phyloP scores from a whole-genome alignment of 768 basidiomycete genomes.

The Coprinopsis cinerea region DNA sequence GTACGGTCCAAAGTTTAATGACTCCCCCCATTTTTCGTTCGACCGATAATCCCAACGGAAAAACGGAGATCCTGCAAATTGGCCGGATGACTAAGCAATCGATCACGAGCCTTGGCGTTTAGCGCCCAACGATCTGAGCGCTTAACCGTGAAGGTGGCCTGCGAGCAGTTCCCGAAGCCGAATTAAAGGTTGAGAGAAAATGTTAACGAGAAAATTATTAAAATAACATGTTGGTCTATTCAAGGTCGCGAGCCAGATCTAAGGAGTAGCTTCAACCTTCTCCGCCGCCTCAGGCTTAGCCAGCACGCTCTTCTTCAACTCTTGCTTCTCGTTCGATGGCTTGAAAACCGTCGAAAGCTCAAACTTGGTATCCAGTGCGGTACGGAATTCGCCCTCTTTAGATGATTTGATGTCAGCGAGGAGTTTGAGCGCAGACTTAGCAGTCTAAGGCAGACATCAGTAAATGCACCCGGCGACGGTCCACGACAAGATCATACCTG shows the following conservation, averaged over 20 bases:
- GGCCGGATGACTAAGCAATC: background rate
- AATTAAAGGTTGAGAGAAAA: too few species aligned
- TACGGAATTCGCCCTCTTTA: constrained; percentile 56
- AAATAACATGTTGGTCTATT: too few species aligned
- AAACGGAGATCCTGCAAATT: background rate
- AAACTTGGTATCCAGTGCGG: constrained; percentile 48
- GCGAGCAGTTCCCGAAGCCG: too few species aligned
- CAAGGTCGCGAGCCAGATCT: too few species aligned
- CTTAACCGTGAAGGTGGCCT: too few species aligned
- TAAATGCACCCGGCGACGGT: background rate
- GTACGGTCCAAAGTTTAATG: constrained; percentile 2
- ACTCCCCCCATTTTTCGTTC: constrained; percentile 4
- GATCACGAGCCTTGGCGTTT: too few species aligned
- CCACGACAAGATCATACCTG: constrained; percentile 29
- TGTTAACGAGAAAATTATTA: too few species aligned
- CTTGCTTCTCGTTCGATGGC: constrained; percentile 41
- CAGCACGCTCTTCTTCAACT: constrained; percentile 27
- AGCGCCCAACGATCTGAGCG: too few species aligned
- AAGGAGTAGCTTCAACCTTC: too few species aligned
- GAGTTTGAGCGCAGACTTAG: constrained; percentile 41
- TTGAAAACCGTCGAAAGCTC: constrained; percentile 65
- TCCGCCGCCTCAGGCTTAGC: background rate
- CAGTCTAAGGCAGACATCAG: constrained; percentile 37
- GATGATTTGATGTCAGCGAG: constrained; percentile 44
- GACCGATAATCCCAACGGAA: background rate